phyloP scores from a whole-genome alignment of 23 red algal genomes.

The Cyanidiococcus yangmingshanensis region DNA sequence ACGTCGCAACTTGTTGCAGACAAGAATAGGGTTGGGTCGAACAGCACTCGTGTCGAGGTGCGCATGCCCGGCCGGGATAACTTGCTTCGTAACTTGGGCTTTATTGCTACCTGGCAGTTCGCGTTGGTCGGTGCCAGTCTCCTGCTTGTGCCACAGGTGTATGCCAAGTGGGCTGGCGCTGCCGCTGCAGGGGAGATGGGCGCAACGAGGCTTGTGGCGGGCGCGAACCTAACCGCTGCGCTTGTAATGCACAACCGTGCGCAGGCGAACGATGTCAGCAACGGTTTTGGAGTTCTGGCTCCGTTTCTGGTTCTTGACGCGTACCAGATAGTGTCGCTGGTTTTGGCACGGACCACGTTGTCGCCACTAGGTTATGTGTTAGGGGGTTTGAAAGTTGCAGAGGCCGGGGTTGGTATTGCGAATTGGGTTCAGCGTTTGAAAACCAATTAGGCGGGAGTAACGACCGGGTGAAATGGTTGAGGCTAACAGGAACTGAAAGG shows the following conservation, averaged over 20 bases:
- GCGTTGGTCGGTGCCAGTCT: background rate
- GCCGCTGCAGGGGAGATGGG: background rate
- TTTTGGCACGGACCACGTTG: background rate
- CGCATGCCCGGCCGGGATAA: background rate
- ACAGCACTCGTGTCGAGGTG: background rate
- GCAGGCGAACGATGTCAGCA: background rate
- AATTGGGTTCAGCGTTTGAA: background rate
- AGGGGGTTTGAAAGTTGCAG: background rate
- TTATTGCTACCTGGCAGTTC: background rate
- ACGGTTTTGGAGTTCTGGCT: background rate
- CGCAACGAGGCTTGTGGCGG: background rate
- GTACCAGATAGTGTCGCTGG: background rate
- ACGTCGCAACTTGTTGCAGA: background rate
- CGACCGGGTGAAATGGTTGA: no score
- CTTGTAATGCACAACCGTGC: background rate
- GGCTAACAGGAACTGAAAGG: no score
- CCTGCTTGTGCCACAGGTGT: background rate
- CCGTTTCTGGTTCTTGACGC: background rate
- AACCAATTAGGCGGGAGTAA: background rate
- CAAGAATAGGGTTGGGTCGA: background rate
- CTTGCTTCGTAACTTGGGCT: background rate
- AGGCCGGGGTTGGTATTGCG: background rate
- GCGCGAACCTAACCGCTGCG: background rate
- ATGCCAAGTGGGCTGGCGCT: background rate
- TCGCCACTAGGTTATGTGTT: background rate